Evolutionary conservation across 1,284 basidiomycete species (phyloP).

Genomic region (Entoloma clypeatum): DNA sequence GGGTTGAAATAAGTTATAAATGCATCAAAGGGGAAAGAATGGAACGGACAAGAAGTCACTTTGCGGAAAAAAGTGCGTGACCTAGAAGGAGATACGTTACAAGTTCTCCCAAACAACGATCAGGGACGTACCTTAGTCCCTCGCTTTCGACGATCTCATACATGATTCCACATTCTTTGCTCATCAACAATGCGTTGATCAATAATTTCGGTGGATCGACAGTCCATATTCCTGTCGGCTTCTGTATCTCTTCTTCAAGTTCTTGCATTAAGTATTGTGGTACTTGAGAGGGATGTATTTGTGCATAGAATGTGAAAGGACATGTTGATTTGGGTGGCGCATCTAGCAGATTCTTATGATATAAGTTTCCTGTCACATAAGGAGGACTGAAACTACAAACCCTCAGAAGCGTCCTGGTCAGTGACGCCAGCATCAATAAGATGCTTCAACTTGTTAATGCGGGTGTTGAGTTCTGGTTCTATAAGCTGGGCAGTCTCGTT

Average conservation of each 20-base stretch:
- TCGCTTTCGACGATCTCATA: slow-evolving; percentile 62
- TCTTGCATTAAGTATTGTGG: slow-evolving; percentile 56
- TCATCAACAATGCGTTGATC: slow-evolving; percentile 65
- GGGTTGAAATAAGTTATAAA: neutral
- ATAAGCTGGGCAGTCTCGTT: slow-evolving; percentile 66
- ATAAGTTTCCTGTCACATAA: neutral
- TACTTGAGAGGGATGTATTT: slow-evolving; percentile 51
- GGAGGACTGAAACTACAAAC: slow-evolving; percentile 21
- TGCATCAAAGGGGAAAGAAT: neutral
- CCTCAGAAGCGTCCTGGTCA: slow-evolving; percentile 44
- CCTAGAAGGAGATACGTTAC: slow-evolving; percentile 27
- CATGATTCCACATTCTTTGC: slow-evolving; percentile 74
- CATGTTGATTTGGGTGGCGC: slow-evolving; percentile 52
- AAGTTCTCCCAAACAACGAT: slow-evolving; percentile 2
- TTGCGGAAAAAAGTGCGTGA: slow-evolving; percentile 73
- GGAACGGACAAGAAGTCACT: slow-evolving; percentile 71
- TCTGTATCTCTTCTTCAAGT: slow-evolving; percentile 65
- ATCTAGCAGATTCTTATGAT: slow-evolving; percentile 29
- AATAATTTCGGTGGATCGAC: slow-evolving; percentile 50
- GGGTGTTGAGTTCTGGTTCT: slow-evolving; percentile 58
- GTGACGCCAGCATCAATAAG: slow-evolving; percentile 61
- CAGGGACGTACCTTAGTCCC: slow-evolving; percentile 54
- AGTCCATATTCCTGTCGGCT: slow-evolving; percentile 67
- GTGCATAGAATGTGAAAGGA: slow-evolving; percentile 60
- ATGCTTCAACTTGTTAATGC: slow-evolving; percentile 56